A percentile compares a stretch with the other conserved stretches of the same genome.
Evolutionary conservation across 306 rosid genomes (phyloP).

Genomic region (Rosa lucieae): DNA sequence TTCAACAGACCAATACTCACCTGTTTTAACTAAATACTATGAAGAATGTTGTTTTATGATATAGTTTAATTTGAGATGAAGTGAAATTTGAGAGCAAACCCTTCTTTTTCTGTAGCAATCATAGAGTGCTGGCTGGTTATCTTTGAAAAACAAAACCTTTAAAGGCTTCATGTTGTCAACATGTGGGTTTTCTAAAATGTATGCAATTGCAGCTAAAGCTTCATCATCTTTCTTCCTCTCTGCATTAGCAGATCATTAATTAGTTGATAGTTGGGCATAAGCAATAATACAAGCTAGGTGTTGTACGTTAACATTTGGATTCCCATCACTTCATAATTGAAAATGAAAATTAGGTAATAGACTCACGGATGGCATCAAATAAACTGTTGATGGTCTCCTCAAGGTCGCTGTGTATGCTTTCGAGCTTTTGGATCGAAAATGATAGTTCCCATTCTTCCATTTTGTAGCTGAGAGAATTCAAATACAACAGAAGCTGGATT

Average conservation of each 20-base stretch:
- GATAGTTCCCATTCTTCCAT: constrained; percentile 72
- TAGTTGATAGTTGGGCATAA: not conserved
- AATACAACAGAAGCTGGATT: not conserved
- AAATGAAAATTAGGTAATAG: not conserved
- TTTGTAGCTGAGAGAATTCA: constrained; percentile 35
- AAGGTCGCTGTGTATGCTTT: constrained; percentile 49
- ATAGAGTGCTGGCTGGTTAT: constrained; percentile 43
- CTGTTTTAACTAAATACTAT: constrained; percentile 28
- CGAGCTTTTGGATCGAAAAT: constrained; percentile 57
- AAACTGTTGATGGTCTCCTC: constrained; percentile 9
- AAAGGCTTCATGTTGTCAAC: constrained; percentile 51
- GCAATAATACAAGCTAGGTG: not conserved
- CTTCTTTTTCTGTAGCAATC: constrained; percentile 51
- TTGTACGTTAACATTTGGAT: not conserved
- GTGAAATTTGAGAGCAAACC: constrained; percentile 33
- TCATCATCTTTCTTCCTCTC: constrained; percentile 48
- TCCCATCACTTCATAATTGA: not conserved
- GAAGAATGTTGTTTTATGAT: not conserved
- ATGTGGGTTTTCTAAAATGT: constrained; percentile 41
- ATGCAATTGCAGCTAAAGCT: constrained; percentile 31
- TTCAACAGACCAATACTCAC: constrained; percentile 43
- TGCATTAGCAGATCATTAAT: constrained; percentile 26
- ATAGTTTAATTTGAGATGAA: not conserved
- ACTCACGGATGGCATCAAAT: constrained; percentile 8
- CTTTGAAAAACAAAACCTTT: constrained; percentile 43